Evolutionary conservation across 2,329 filamentous ascomycete genomes (phyloP).

Genomic region (Teratosphaeria destructans): DNA sequence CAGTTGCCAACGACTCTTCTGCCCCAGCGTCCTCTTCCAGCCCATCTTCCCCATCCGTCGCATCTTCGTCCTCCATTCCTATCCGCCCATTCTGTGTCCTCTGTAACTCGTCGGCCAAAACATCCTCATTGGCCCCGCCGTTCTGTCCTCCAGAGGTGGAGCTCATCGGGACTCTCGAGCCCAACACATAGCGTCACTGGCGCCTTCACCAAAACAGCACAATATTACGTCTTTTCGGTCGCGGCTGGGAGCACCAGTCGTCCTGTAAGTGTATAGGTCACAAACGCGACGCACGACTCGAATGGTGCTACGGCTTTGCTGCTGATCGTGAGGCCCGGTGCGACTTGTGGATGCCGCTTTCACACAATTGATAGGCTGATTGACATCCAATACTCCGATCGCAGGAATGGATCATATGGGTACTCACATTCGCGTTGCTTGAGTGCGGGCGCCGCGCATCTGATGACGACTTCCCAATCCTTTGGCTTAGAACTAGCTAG

Average conservation of each 20-base stretch:
- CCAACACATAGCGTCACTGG: slow-evolving; percentile 41
- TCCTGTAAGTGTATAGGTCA: not conserved
- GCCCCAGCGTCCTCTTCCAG: not conserved
- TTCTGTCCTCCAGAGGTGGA: slow-evolving; percentile 53
- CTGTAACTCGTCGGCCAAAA: slow-evolving; percentile 28
- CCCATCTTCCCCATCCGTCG: not conserved
- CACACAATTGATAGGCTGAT: not conserved
- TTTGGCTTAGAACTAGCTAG: not conserved
- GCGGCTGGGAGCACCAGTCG: not conserved
- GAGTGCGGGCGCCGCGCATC: not conserved
- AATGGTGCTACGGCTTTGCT: slow-evolving; percentile 2
- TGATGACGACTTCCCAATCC: not conserved
- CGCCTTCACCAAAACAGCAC: not conserved
- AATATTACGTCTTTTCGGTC: not conserved
- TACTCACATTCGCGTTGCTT: not conserved
- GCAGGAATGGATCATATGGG: not conserved
- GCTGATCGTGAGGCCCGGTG: not conserved
- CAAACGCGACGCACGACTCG: not conserved
- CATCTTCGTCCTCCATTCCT: not conserved
- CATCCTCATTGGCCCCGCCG: slow-evolving; percentile 48
- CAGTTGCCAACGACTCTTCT: not conserved
- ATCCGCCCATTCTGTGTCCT: slow-evolving; percentile 12
- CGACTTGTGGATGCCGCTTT: not conserved
- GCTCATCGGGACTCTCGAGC: slow-evolving; percentile 53
- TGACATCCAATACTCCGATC: not conserved